Percentiles rank a stretch among this genome's conserved stretches.
These are phyloP conservation scores for Beauveria pseudobassiana DNA, from an alignment of 2,329 filamentous ascomycete species.

Conservation along the genomic window DNA sequence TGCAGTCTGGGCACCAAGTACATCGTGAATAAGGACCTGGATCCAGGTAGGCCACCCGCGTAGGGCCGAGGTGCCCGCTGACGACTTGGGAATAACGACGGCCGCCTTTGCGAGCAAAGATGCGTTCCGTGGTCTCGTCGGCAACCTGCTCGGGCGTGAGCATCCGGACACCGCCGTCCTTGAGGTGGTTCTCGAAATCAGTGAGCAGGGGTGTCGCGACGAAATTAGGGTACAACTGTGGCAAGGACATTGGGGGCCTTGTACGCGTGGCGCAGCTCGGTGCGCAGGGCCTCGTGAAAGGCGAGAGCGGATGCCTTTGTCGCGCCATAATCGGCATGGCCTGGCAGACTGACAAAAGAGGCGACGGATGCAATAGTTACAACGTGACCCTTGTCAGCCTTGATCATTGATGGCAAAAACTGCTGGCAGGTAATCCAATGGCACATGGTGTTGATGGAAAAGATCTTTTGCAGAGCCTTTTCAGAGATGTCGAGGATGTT, in stretches of 20 bases:
- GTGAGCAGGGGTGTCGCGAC: slow-evolving; percentile 15
- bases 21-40: slow-evolving; percentile 15
- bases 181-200: slow-evolving; percentile 19
- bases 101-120: slow-evolving; percentile 32
- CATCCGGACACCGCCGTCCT: slow-evolving; percentile 17
- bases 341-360: slow-evolving; percentile 47
- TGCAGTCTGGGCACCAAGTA: slow-evolving; percentile 1
- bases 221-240: slow-evolving; percentile 47
- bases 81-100: slow-evolving; percentile 29
- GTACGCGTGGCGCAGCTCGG: slow-evolving; percentile 48
- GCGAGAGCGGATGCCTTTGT: slow-evolving; percentile 55
- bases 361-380: slow-evolving; percentile 60
- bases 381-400: slow-evolving; percentile 58
- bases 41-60: slow-evolving; percentile 29
- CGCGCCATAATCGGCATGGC: slow-evolving; percentile 56
- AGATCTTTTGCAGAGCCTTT: slow-evolving; percentile 50
- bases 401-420: slow-evolving; percentile 56
- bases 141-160: slow-evolving; percentile 27
- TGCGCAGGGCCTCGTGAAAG: slow-evolving; percentile 55
- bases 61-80: slow-evolving; percentile 18
- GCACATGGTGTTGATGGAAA: slow-evolving; percentile 57
- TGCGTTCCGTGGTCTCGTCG: slow-evolving; percentile 31
- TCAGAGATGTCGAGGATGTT: slow-evolving; percentile 48
- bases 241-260: slow-evolving; percentile 54
- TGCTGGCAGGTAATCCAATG: slow-evolving; percentile 56